Conservation (phyloP, 1,139 yeast species). For the Yamadazyma sp. region DNA sequence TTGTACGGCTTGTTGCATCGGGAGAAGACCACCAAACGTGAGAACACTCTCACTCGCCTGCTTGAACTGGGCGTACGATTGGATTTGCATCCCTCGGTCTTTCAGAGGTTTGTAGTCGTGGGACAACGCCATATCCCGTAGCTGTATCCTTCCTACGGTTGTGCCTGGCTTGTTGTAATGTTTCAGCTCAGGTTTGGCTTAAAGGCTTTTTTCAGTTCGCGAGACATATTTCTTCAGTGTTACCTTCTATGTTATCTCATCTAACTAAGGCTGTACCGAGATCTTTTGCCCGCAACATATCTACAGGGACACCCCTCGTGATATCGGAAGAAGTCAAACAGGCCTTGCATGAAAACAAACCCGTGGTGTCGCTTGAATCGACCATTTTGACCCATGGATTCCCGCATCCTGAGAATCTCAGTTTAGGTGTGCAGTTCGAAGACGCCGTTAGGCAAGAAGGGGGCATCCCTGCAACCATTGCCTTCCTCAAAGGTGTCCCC, state of each 20-base stretch:
- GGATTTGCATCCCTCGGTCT: background rate
- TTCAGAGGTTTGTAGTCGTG: background rate
- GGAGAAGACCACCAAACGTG: background rate
- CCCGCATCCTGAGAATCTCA: constrained; percentile 74
- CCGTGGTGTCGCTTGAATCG: constrained; percentile 79
- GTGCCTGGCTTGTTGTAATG: no score
- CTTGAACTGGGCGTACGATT: constrained; percentile 4
- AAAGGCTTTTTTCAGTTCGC: background rate
- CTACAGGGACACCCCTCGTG: constrained; percentile 19
- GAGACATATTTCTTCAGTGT: background rate
- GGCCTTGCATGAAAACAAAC: constrained; percentile 55
- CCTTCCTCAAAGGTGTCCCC: constrained; percentile 71
- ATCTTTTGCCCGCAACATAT: background rate
- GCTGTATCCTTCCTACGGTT: no score
- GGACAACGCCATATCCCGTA: background rate
- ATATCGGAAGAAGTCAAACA: constrained; percentile 60
- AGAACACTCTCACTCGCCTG: background rate
- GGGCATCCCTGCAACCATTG: constrained; percentile 85
- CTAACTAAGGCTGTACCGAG: background rate
- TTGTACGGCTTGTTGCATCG: background rate
- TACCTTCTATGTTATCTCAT: background rate
- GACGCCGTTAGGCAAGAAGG: constrained; percentile 57
- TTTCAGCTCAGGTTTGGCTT: no score
- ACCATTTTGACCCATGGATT: constrained; percentile 91
- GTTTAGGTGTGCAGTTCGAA: constrained; percentile 74